Conservation (phyloP, 345 rosid genomes). For the Pistacia vera region DNA sequence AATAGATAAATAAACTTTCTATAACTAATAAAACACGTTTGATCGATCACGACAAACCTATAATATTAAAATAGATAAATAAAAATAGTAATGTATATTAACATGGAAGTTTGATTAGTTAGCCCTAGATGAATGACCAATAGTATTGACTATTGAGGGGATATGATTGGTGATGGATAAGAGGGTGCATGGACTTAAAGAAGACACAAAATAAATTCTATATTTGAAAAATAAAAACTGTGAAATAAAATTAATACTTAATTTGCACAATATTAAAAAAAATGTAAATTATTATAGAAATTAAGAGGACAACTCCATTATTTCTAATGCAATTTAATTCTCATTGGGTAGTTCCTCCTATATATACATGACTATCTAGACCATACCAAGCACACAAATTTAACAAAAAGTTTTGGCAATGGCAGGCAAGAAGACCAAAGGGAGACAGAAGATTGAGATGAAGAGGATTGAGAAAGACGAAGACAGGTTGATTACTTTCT, state of each 20-base stretch:
- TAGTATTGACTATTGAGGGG: not conserved
- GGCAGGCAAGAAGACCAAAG: constrained; percentile 21
- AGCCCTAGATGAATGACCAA: too few relatives aligned
- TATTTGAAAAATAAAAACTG: not conserved
- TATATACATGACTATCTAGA: not conserved
- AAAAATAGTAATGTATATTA: too few relatives aligned
- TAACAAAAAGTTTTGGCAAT: not conserved
- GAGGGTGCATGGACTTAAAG: not conserved
- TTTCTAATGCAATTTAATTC: not conserved
- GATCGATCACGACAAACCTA: not conserved
- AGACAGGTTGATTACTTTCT: constrained; percentile 36
- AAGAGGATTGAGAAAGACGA: constrained; percentile 24
- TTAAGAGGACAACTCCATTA: not conserved
- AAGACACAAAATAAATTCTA: not conserved
- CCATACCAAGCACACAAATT: not conserved
- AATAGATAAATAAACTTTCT: too few relatives aligned
- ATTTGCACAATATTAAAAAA: not conserved
- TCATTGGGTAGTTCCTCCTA: not conserved
- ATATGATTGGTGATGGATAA: not conserved
- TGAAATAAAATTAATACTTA: not conserved
- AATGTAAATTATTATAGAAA: not conserved
- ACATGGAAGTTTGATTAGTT: too few relatives aligned
- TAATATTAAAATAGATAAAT: too few relatives aligned
- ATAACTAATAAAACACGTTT: too few relatives aligned
- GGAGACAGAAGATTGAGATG: constrained; percentile 37